phyloP scores from a whole-genome alignment of 1,284 basidiomycete genomes.

The Ustilago loliicola region DNA sequence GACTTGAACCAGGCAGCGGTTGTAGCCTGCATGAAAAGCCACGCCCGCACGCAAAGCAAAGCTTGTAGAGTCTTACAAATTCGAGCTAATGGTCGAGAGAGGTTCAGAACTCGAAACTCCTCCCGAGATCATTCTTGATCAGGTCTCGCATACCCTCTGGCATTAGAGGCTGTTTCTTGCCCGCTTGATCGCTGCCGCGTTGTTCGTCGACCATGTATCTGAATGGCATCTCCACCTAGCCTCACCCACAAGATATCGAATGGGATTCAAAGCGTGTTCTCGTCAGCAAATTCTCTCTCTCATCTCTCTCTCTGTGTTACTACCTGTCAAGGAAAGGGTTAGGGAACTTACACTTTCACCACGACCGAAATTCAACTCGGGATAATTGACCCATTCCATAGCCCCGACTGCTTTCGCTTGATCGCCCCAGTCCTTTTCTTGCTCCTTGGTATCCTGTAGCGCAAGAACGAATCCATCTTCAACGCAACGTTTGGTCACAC shows the following conservation, averaged over 20 bases:
- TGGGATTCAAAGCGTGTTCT: too few species aligned
- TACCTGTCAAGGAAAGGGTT: conserved; percentile 4
- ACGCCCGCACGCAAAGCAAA: too few species aligned
- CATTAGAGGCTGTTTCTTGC: conserved; percentile 48
- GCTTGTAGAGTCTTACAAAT: too few species aligned
- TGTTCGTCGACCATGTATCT: conserved; percentile 55
- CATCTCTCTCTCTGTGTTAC: too few species aligned
- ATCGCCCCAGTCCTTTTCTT: conserved; percentile 34
- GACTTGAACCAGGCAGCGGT: too few species aligned
- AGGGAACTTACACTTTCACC: conserved; percentile 59
- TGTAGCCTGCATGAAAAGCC: too few species aligned
- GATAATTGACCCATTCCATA: conserved; percentile 62
- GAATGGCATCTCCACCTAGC: conserved; percentile 58
- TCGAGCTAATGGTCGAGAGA: too few species aligned
- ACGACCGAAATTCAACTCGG: conserved; percentile 62
- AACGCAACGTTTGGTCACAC: conserved; percentile 89
- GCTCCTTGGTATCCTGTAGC: conserved; percentile 31
- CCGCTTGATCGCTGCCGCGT: background rate
- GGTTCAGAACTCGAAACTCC: conserved; percentile 61
- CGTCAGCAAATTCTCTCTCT: background rate
- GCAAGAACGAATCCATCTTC: conserved; percentile 74
- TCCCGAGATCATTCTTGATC: conserved; percentile 55
- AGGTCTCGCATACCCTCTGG: conserved; percentile 61
- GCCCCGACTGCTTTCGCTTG: conserved; percentile 8
- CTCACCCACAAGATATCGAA: background rate